Evolutionary conservation across 805 yeast species (phyloP), one percentile per base, ranked within the genome.

Genomic region (Cyberlindnera meyerae): DNA sequence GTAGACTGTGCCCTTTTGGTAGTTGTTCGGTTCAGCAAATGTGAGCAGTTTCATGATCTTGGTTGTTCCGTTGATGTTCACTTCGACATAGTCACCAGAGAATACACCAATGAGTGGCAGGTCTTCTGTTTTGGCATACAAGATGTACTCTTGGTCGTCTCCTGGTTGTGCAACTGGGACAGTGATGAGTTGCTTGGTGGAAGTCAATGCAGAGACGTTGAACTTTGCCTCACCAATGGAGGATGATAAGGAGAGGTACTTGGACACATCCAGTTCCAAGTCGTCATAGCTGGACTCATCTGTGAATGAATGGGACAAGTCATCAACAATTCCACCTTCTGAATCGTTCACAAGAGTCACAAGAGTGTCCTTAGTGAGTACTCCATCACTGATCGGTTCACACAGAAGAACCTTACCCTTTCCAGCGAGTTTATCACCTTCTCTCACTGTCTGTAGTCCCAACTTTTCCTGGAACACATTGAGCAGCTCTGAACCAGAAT

Each of bases 351-450:
- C 71, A 21, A 83, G 58, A 3, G 78, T 70, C 3, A 85, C 59
- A n/a, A 63, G 63, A 0, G 90, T 78, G 2, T 58, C 55, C 2
- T 45, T 38, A 15, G 61, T 55, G 1, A 82, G 49, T 6, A 55
- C 45, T 1, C 95, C 95, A 53, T 84, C 94, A 28, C 71, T 75
- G 3, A 75, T 68, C 0, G 95, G 95, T 47, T 84, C 94, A 54
- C 87, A 75, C 17, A 79, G 68, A 4, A 73, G 48, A 3, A 85
- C 69, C 6, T 51, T 49, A 15, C 82, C 82, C 20, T 22, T 24
- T 12, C 38, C 31, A 20, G 24, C 45, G 31, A 35, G 32, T 11
- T 13, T 20, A 29, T 49, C 51, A 16, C 53, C 52, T 27, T 48
- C 52, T 28, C 47, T 46, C 4, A 49, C 31, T 4, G 48, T 15